phyloP scores from a whole-genome alignment of 345 rosid genomes.

The Citrus glauca region DNA sequence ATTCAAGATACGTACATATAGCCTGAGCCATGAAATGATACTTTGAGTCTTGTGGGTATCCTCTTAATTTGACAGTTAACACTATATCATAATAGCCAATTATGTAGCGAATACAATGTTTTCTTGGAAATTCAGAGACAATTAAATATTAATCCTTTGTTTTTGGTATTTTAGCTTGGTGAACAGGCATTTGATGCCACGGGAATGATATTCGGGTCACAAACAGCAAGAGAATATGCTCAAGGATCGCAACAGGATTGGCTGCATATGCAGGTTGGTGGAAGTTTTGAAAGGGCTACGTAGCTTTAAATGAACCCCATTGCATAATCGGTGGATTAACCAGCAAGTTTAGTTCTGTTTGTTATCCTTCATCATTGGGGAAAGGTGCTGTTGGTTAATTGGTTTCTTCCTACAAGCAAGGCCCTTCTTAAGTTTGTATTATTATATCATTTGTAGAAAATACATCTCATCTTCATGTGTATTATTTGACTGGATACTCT shows the following conservation, averaged over 20 bases:
- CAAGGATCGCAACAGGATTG: conserved; percentile 63
- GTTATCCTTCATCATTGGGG: neutral
- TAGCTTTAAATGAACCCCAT: conserved; percentile 18
- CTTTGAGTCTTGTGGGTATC: neutral
- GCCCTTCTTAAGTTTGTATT: conserved; percentile 16
- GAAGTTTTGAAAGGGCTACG: conserved; percentile 49
- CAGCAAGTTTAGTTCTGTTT: conserved; percentile 9
- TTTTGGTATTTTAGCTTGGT: conserved; percentile 38
- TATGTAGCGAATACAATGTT: neutral
- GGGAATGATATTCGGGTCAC: conserved; percentile 59
- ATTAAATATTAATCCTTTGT: neutral
- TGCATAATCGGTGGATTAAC: neutral
- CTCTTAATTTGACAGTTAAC: neutral
- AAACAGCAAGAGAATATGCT: conserved; percentile 48
- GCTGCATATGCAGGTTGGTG: conserved; percentile 84
- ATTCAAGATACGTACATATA: neutral
- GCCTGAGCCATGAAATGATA: no score
- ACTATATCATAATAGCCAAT: neutral
- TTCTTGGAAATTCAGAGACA: neutral
- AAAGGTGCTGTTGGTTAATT: neutral
- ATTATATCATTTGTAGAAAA: conserved; percentile 24
- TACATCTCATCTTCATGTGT: conserved; percentile 18
- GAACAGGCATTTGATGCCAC: conserved; percentile 48
- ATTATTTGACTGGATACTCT: conserved; percentile 8
- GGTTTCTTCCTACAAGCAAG: neutral